Evolutionary conservation across 192 early-diverging fungal genomes (phyloP), one percentile per base, ranked within the genome.

Genomic region (Coemansia sp.): DNA sequence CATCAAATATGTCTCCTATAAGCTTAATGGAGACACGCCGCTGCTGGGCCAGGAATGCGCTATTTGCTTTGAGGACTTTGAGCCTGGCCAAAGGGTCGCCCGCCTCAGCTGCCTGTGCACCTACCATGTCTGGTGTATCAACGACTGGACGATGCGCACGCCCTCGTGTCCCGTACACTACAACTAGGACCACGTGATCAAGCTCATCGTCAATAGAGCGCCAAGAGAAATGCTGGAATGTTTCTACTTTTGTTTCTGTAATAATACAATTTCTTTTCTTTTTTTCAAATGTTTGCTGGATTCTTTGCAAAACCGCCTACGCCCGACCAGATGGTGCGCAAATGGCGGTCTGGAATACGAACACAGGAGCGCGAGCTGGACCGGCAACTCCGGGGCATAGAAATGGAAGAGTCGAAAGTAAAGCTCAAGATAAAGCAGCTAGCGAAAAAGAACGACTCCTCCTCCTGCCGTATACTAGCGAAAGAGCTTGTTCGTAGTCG

Each of bases 11-110:
- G 67, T 79, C n/a, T 52, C 88, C 0, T 89, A 89, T 63, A 86
- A 86, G 66, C 73, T 93, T 7, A 80, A 81, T 5, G 68, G 77
- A 23, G 84, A 87, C 40, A 87, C 88, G 16, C 84, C 87, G 16
- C 70, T 90, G 67, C 71, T 92, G 46, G 90, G 88, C 30, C 87
- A 88, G 69, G 96, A 98, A 68, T 98, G 96, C 76, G 87, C 91
- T 0, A 98, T 98, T 49, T 98, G 96, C 82, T 94, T 98, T 85
- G 93, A 96, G 64, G 96, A 98, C 71, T 96, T 94, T 88, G 85
- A 85, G 57, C 65, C 87, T 39, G 93, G 91, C 80, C 86, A 95
- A 67, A 80, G 84, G 14, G 90, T 95, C 53, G 92, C 94, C 1
- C 78, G 93, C 3, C 84, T 95, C 73, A 94, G 91, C 63, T 97